A percentile compares a stretch with the other conserved stretches of the same genome.
Conservation (phyloP, 192 early-diverging fungal species). For the Podila clonocystis region DNA sequence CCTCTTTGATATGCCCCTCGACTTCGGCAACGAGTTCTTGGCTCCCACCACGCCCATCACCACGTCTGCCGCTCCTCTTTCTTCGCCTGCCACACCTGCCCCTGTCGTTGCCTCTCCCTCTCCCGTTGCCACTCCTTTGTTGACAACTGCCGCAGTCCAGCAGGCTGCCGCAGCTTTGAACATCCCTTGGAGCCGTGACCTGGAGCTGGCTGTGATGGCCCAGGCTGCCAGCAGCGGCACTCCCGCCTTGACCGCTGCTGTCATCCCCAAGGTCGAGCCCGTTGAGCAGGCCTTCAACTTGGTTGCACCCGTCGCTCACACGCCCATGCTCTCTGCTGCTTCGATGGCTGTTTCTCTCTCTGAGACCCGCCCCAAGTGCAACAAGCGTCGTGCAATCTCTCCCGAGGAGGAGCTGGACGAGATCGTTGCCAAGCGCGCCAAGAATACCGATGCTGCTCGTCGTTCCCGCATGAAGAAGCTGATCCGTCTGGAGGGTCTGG, state of each 20-base stretch:
- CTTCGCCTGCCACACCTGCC: slow-evolving; percentile 4
- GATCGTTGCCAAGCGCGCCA: slow-evolving; percentile 52
- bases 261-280: slow-evolving; percentile 40
- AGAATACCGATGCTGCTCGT: slow-evolving; percentile 92
- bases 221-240: slow-evolving; percentile 23
- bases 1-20: slow-evolving; percentile 39
- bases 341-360: not conserved
- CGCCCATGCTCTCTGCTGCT: not conserved
- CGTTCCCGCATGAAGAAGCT: slow-evolving; percentile 87
- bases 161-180: slow-evolving; percentile 51
- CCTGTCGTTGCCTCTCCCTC: not conserved
- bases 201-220: slow-evolving; percentile 46
- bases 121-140: not conserved
- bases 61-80: not conserved
- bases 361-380: not conserved
- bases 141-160: slow-evolving; percentile 48
- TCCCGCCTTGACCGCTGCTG: slow-evolving; percentile 7
- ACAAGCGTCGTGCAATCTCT: slow-evolving; percentile 34
- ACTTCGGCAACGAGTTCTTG: not conserved
- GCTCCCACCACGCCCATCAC: not conserved
- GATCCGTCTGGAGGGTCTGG: slow-evolving; percentile 76
- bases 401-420: slow-evolving; percentile 39
- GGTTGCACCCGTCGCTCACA: not conserved
- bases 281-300: slow-evolving; percentile 19
- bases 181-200: slow-evolving; percentile 49